Conservation (phyloP, 352 stramenopile genomes). For the Globisporangium rhizosaccharum region DNA sequence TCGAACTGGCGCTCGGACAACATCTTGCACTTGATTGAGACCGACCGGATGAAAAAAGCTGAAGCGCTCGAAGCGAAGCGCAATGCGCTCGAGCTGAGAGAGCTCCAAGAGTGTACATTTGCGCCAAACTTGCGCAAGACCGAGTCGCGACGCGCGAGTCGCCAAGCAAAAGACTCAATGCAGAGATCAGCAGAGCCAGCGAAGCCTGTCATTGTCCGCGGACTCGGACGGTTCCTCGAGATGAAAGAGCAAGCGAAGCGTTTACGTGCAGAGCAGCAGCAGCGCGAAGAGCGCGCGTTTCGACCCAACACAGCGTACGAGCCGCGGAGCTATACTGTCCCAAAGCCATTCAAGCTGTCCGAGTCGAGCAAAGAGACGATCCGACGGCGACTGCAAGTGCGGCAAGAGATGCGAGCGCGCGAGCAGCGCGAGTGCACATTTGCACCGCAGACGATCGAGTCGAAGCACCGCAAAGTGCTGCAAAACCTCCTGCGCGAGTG, state of each 20-base stretch:
- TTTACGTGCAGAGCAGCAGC: conserved; percentile 52
- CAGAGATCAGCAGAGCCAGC: not conserved
- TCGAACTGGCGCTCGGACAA: conserved; percentile 58
- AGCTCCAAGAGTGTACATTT: conserved; percentile 83
- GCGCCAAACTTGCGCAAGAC: conserved; percentile 44
- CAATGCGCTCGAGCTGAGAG: conserved; percentile 48
- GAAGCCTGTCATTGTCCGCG: conserved; percentile 69
- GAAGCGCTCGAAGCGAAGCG: conserved; percentile 58
- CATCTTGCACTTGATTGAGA: conserved; percentile 65
- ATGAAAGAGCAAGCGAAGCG: conserved; percentile 63
- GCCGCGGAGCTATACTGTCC: conserved; percentile 68
- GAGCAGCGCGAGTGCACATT: conserved; percentile 64
- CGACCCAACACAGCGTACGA: conserved; percentile 46
- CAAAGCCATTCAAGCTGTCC: conserved; percentile 71
- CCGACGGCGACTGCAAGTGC: conserved; percentile 30
- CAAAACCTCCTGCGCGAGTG: conserved; percentile 40
- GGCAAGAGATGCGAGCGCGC: conserved; percentile 44
- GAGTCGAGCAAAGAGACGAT: conserved; percentile 51
- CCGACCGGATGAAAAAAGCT: conserved; percentile 40
- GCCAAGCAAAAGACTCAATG: too few species aligned
- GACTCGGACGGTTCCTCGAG: conserved; percentile 74
- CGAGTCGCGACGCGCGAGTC: not conserved
- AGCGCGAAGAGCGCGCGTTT: conserved; percentile 65
- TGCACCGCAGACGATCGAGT: conserved; percentile 46
- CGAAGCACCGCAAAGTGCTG: conserved; percentile 42